These are phyloP conservation scores for Clathrus columnatus DNA, from an alignment of 768 basidiomycete species.

Conservation along the genomic window DNA sequence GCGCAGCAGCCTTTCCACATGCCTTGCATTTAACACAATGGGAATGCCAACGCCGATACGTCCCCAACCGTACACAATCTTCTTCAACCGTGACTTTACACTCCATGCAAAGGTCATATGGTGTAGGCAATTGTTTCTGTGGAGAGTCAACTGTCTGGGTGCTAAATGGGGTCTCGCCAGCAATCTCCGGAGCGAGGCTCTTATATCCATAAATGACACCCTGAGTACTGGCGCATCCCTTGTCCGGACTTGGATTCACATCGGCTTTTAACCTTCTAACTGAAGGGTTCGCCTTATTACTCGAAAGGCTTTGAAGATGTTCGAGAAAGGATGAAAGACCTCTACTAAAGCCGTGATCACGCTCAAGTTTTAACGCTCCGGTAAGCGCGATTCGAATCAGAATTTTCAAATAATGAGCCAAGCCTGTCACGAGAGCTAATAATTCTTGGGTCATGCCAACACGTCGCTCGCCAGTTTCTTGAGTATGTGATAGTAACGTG, in stretches of 20 bases:
- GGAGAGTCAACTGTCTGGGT: constrained; percentile 1
- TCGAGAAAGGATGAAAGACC: constrained; percentile 89
- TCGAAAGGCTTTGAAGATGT: constrained; percentile 84
- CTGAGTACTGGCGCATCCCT: constrained; percentile 67
- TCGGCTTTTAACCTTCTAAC: constrained; percentile 55
- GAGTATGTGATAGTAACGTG: constrained; percentile 89
- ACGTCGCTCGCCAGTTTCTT: constrained; percentile 81
- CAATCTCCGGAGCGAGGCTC: constrained; percentile 83
- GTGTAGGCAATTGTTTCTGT: constrained; percentile 20
- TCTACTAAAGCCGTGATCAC: constrained; percentile 73
- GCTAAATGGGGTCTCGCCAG: constrained; percentile 75
- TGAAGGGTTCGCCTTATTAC: constrained; percentile 73
- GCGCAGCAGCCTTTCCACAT: constrained; percentile 72
- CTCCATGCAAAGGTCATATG: constrained; percentile 84
- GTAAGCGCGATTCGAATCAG: constrained; percentile 96
- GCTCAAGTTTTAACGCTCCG: constrained; percentile 89
- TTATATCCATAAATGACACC: constrained; percentile 89
- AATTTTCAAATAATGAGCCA: constrained; percentile 99
- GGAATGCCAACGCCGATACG: constrained; percentile 97
- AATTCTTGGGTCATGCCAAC: constrained; percentile 98
- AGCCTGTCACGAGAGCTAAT: constrained; percentile 93
- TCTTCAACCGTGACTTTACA: constrained; percentile 92
- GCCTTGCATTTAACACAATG: constrained; percentile 78
- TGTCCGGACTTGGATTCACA: constrained; percentile 22
- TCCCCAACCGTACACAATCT: constrained; percentile 90